Evolutionary conservation across 2,329 filamentous ascomycete genomes (phyloP), one percentile per base, ranked within the genome.

Genomic region (Nemania bipapillata): DNA sequence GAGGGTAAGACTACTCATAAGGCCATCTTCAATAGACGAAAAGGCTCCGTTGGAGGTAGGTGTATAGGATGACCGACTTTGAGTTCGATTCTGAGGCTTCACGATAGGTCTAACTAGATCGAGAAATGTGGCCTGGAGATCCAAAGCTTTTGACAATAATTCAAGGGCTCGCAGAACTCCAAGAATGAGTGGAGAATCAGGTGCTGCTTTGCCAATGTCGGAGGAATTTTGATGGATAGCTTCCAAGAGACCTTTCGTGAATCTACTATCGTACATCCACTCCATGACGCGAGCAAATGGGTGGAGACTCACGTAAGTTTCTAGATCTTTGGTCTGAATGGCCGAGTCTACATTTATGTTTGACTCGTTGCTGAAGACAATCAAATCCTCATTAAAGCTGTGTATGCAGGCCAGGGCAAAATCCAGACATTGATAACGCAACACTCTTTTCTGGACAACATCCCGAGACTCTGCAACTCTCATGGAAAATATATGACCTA

Each of bases 231-330:
- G 91, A 73, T 95, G 92, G 32, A 96, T 88, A 11, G 91, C 88
- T 65, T 88, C 86, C 79, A 97, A 95, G 1, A 99, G 82, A 15
- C 91, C 88, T 72, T 87, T 88, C 75, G 97, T 89, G 24, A 97
- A 92, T 72, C 91, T 93, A 76, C 96, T 93, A 77, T 97, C 97
- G 80, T 97, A 97, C 81, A 99, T 88, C 94, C 96, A 98, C 77
- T 99, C 96, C 92, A 98, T 97, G 17, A 97, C 91, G 67, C 96
- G 89, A 2, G 92, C 90, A 76, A 98, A 99, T 0, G 96, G 95
- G 81, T 99, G 96, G 61, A 97, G 86, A 26, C 90, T 89, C 66
- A 96, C 89, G 77, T 99, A 99, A 5, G 87, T 86, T 57, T 90
- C 88, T 4, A 98, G 84, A 64, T 92, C 92, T 2, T 90, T 91